Conservation (phyloP, 805 yeast genomes). For the Brettanomyces bruxellensis region DNA sequence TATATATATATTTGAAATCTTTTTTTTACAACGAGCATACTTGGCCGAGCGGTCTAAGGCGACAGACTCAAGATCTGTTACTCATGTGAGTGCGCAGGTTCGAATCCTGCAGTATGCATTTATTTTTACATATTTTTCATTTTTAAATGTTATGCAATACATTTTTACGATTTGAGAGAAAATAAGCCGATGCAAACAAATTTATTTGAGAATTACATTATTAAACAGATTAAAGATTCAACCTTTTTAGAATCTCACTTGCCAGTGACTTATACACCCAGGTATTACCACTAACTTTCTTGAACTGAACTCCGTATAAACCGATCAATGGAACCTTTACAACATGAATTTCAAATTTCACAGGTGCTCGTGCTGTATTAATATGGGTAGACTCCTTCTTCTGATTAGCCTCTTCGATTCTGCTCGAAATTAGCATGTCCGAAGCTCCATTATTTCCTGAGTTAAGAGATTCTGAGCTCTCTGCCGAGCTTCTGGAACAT, state of each 20-base stretch:
- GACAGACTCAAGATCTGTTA: constrained; percentile 13
- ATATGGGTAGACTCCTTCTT: constrained; percentile 1
- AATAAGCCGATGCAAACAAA: too few species aligned
- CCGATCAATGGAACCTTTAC: constrained; percentile 89
- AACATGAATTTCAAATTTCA: constrained; percentile 83
- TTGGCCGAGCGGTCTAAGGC: constrained; percentile 14
- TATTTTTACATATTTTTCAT: background rate
- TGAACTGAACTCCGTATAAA: constrained; percentile 88
- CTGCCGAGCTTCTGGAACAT: constrained; percentile 23
- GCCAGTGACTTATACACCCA: constrained; percentile 94
- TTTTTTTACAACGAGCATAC: constrained; percentile 2
- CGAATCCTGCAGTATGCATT: constrained; percentile 10
- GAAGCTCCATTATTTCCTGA: constrained; percentile 42
- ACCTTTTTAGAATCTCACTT: constrained; percentile 65
- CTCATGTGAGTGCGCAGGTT: constrained; percentile 12
- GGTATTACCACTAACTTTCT: constrained; percentile 86
- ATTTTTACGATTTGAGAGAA: too few species aligned
- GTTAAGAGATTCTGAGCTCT: constrained; percentile 56
- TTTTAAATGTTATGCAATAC: too few species aligned
- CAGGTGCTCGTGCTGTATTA: constrained; percentile 39
- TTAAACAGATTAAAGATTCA: constrained; percentile 39
- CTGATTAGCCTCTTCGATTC: constrained; percentile 39
- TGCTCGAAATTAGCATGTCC: constrained; percentile 53
- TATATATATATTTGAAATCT: too few species aligned
- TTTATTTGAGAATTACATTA: background rate